Percentiles rank a stretch among this genome's conserved stretches.
phyloP scores from a whole-genome alignment of 2,329 filamentous ascomycete genomes.

The Xylariomycetidae sp. region DNA sequence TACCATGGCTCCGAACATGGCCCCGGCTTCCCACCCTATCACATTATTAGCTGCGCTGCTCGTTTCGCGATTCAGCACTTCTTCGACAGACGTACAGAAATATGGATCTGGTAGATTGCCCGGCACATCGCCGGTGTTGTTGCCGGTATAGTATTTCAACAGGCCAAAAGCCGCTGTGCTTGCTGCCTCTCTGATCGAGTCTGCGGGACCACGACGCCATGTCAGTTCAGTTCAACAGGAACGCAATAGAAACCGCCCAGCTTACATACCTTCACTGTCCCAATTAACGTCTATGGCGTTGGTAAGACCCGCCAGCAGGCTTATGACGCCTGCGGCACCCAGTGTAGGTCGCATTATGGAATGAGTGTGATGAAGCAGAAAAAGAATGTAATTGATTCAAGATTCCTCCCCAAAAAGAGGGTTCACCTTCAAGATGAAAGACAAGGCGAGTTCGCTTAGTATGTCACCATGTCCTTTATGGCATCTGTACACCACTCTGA shows the following conservation, averaged over 20 bases:
- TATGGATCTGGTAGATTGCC: slow-evolving; percentile 57
- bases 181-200: slow-evolving; percentile 40
- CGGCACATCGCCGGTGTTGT: slow-evolving; percentile 53
- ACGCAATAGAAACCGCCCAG: too few relatives aligned
- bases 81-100: slow-evolving; percentile 49
- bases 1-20: slow-evolving; percentile 65
- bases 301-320: slow-evolving; percentile 24
- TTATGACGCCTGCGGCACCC: slow-evolving; percentile 17
- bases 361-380: too few relatives aligned
- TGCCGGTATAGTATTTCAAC: slow-evolving; percentile 38
- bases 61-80: not conserved
- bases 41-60: not conserved
- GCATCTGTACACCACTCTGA: too few relatives aligned
- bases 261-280: slow-evolving; percentile 26
- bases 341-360: slow-evolving; percentile 19
- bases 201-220: too few relatives aligned
- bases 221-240: too few relatives aligned
- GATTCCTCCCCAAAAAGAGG: too few relatives aligned
- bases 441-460: too few relatives aligned
- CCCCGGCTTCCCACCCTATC: slow-evolving; percentile 68
- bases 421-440: slow-evolving; percentile 9
- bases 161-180: slow-evolving; percentile 28
- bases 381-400: slow-evolving; percentile 3
- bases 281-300: slow-evolving; percentile 28
- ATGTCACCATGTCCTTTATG: too few relatives aligned